Evolutionary conservation across 1,284 basidiomycete genomes (phyloP), one percentile per base, ranked within the genome.

Genomic region (Polyporus tsugae): DNA sequence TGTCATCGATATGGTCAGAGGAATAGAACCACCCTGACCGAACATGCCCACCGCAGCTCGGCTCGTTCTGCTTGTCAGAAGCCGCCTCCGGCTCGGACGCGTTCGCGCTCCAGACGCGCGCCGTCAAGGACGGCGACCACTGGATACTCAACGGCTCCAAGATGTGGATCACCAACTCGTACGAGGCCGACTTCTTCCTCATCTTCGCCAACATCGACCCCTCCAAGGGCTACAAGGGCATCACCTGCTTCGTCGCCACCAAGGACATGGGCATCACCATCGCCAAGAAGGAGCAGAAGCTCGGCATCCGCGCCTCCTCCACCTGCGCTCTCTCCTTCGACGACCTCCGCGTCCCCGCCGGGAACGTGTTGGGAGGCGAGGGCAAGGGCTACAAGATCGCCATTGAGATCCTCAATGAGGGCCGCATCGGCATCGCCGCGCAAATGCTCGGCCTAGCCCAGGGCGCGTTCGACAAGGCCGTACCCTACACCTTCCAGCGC

Each of bases 121-220:
- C 96, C 42, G 92, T 87, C 81, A 95, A 94, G 80, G 93, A 95
- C 70, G 91, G 91, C 29, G 89, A 92, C 76, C 82, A 94, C 74
- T 98, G 92, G 86, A 85, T 95, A 39, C 80, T 99, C 70, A 97
- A 97, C 76, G 97, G 97, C 44, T 95, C 94, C 73, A 99, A 99
- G 87, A 97, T 98, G 96, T 99, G 97, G 97, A 99, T 99, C 77
- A 99, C 98, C 60, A 99, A 99, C 85, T 96, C 95, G 7, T 91
- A 91, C 71, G 97, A 99, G 81, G 98, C 98, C 6, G 96, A 96
- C 66, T 89, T 99, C 71, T 95, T 94, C 84, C 88, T 95, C 67
- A 93, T 99, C 62, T 99, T 99, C 74, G 98, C 98, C 67, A 99
- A 96, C 75, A 78, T 95, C 55, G 96, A 99, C 81, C 93, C 95